Conservation (phyloP, 2,329 filamentous ascomycete species). For the Phialophora expanda region DNA sequence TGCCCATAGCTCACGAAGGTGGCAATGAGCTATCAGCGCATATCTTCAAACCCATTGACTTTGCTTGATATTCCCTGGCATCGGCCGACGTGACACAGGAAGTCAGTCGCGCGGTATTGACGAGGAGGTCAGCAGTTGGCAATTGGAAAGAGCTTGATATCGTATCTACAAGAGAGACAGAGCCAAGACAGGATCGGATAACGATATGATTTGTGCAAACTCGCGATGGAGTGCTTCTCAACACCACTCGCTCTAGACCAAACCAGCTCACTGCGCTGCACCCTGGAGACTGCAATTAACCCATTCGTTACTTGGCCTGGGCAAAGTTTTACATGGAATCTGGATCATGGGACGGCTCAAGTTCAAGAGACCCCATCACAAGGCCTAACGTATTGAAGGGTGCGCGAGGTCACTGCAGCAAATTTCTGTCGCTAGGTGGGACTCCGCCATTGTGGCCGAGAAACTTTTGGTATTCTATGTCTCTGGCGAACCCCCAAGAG, state of each 20-base stretch:
- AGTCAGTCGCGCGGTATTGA: background rate
- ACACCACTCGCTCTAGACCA: background rate
- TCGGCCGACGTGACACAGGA: background rate
- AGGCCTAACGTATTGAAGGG: background rate
- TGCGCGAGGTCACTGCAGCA: background rate
- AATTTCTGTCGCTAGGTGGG: background rate
- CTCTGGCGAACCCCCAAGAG: slow-evolving; percentile 11
- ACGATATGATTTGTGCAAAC: background rate
- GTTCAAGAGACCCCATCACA: background rate
- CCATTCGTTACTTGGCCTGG: background rate
- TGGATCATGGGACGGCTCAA: background rate
- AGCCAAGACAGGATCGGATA: slow-evolving; percentile 1
- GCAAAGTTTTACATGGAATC: background rate
- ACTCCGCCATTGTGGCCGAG: background rate
- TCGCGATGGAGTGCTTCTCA: background rate
- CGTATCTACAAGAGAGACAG: background rate
- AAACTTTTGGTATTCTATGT: slow-evolving; percentile 27
- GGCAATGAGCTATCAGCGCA: background rate
- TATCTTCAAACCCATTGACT: background rate
- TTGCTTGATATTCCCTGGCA: background rate
- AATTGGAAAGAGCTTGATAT: background rate
- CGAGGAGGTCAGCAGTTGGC: background rate
- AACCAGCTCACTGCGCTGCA: background rate
- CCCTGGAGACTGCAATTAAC: background rate
- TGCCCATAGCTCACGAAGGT: background rate